A percentile compares a stretch with the other conserved stretches of the same genome.
Evolutionary conservation across 2,329 filamentous ascomycete species (phyloP).

Genomic region (Diaporthe citrichinensis): DNA sequence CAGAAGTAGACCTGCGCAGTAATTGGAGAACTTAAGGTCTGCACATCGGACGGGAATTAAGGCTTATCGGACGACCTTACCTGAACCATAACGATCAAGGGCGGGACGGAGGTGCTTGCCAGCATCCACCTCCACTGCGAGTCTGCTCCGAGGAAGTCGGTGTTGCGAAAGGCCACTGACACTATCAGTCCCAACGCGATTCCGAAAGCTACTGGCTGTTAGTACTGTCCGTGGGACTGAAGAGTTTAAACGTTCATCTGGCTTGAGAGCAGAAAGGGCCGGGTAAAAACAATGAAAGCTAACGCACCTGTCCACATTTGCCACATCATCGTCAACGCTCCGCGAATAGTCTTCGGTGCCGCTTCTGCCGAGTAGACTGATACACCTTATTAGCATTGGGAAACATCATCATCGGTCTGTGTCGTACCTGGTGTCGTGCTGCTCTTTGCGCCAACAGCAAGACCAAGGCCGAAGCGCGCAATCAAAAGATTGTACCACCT

Average conservation of each 20-base stretch:
- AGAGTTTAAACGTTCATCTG: background rate
- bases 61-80: background rate
- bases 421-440: constrained; percentile 46
- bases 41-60: background rate
- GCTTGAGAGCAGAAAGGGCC: background rate
- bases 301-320: constrained; percentile 42
- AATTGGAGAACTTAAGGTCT: background rate
- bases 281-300: constrained; percentile 48
- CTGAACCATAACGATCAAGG: constrained; percentile 7
- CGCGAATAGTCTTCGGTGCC: constrained; percentile 56
- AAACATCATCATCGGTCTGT: background rate
- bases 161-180: constrained; percentile 2
- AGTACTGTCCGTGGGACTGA: constrained; percentile 59
- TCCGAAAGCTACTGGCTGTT: constrained; percentile 65
- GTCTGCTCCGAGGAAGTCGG: constrained; percentile 8
- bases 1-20: constrained; percentile 57
- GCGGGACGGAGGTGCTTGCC: constrained; percentile 9
- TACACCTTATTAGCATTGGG: constrained; percentile 25
- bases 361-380: constrained; percentile 55
- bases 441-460: constrained; percentile 55
- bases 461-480: constrained; percentile 54
- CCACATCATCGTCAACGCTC: constrained; percentile 57
- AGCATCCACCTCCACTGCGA: constrained; percentile 23
- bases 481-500: constrained; percentile 53
- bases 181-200: constrained; percentile 5